Evolutionary conservation across 495 filamentous ascomycete species (phyloP).

Genomic region (Podospora sp.): DNA sequence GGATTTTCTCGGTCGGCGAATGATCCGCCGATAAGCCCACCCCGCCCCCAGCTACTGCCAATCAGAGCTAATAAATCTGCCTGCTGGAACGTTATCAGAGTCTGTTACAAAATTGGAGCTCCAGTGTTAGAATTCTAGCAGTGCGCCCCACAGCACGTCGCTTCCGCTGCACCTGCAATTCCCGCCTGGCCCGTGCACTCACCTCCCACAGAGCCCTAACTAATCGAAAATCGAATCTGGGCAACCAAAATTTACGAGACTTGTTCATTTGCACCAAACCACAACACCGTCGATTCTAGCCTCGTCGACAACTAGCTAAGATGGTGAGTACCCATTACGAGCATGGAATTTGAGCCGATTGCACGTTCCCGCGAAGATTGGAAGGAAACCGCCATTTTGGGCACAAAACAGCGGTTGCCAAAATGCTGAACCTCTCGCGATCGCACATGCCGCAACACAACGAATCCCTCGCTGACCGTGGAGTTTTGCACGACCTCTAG

Average conservation of each 20-base stretch:
- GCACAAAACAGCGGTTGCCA: conserved; percentile 10
- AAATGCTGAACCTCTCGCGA: background rate
- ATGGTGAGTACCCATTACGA: conserved; percentile 39
- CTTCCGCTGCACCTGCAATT: conserved; percentile 24
- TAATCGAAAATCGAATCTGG: conserved; percentile 39
- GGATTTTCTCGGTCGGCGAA: conserved; percentile 26
- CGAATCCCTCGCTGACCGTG: conserved; percentile 41
- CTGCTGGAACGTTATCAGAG: background rate
- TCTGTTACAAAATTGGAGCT: background rate
- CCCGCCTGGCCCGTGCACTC: conserved; percentile 34
- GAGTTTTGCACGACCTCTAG: conserved; percentile 51
- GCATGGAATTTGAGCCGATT: conserved; percentile 16
- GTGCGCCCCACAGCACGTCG: conserved; percentile 7
- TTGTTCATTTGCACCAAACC: conserved; percentile 34
- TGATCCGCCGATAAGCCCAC: conserved; percentile 22
- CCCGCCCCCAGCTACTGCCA: conserved; percentile 17
- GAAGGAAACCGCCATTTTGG: background rate
- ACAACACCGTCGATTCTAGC: conserved; percentile 38
- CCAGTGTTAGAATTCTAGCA: conserved; percentile 15
- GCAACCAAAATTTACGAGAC: conserved; percentile 39
- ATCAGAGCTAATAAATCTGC: background rate
- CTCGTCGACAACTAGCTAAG: conserved; percentile 43
- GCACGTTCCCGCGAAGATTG: conserved; percentile 9
- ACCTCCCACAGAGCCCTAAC: conserved; percentile 43
- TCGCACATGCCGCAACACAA: background rate